Percentiles rank a stretch among this genome's conserved stretches.
These are phyloP conservation scores for Hericium alpestre DNA, from an alignment of 768 basidiomycete species.

Conservation along the genomic window DNA sequence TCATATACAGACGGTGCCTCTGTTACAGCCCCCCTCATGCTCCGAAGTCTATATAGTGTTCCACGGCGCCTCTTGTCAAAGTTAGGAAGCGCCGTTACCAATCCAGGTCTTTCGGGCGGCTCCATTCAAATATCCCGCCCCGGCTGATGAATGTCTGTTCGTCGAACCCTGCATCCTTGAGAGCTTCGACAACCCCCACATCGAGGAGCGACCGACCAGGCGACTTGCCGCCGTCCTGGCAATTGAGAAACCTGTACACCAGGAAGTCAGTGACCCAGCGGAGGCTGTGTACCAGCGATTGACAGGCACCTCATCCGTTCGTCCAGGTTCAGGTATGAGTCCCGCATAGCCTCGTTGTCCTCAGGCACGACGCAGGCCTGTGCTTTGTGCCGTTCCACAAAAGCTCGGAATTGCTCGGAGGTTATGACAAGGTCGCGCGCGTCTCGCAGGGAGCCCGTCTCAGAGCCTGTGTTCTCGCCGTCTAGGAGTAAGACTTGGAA, in stretches of 20 bases:
- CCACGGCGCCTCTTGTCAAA: neutral
- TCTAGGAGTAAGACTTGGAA: neutral
- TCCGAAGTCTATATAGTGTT: neutral
- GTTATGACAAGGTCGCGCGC: neutral
- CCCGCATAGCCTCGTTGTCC: neutral
- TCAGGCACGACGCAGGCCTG: neutral
- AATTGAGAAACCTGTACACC: neutral
- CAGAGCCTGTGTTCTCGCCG: neutral
- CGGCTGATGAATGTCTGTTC: neutral
- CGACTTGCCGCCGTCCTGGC: neutral
- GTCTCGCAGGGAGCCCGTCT: neutral
- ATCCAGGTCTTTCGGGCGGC: neutral
- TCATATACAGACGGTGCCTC: neutral
- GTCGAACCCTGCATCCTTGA: neutral
- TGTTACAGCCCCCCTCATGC: neutral
- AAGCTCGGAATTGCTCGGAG: neutral
- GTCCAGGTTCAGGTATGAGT: neutral
- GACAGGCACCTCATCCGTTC: neutral
- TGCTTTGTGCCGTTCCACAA: neutral
- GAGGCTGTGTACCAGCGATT: neutral
- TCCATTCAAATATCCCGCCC: neutral
- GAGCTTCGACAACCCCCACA: neutral
- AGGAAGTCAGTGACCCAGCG: neutral
- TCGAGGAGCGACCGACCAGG: neutral
- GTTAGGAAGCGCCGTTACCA: neutral